Evolutionary conservation across 768 basidiomycete species (phyloP).

Genomic region (Lactarius quietus): DNA sequence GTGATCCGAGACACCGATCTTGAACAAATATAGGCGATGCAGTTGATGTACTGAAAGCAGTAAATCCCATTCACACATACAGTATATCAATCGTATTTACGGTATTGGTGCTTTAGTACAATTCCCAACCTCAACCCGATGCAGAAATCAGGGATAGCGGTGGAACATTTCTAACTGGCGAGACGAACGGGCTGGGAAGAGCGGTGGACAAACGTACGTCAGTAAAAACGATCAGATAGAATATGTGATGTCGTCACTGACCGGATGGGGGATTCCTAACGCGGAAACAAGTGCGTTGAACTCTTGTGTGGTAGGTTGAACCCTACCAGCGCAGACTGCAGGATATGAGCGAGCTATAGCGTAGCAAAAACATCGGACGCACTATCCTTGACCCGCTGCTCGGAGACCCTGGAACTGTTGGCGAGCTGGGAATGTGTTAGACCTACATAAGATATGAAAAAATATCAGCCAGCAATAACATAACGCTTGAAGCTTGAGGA

Average conservation of each 20-base stretch:
- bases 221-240: background rate
- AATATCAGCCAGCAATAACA: background rate
- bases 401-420: conserved; percentile 36
- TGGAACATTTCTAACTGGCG: conserved; percentile 20
- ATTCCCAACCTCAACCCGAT: background rate
- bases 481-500: background rate
- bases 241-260: conserved; percentile 27
- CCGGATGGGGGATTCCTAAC: conserved; percentile 40
- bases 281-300: conserved; percentile 45
- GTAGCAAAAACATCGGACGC: conserved; percentile 5
- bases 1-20: background rate
- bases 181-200: conserved; percentile 32
- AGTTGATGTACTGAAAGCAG: background rate
- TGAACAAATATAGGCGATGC: background rate
- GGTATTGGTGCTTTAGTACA: background rate
- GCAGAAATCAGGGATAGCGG: background rate
- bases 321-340: conserved; percentile 47
- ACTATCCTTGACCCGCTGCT: conserved; percentile 55
- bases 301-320: conserved; percentile 45
- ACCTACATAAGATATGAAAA: conserved; percentile 35
- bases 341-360: background rate
- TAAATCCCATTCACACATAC: background rate
- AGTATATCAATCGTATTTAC: background rate
- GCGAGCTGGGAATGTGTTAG: conserved; percentile 50
- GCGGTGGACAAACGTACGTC: background rate